Evolutionary conservation across 148 eudicot species (phyloP).

Genomic region (Chenopodium berlandieri): DNA sequence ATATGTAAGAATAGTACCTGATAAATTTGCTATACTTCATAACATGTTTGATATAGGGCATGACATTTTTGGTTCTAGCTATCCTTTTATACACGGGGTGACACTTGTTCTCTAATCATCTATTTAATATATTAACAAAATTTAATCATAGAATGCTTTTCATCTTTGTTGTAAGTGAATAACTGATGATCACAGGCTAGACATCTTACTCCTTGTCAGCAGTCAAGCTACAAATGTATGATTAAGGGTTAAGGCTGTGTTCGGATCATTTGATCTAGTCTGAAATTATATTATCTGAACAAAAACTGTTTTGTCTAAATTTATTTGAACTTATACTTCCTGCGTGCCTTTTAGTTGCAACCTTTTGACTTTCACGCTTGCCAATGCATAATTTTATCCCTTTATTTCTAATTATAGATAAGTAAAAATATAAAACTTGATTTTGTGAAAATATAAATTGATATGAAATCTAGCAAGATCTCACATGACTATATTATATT

Average conservation of each 20-base stretch:
- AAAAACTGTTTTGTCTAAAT: no score
- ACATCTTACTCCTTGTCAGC: neutral
- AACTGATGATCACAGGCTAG: neutral
- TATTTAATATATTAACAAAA: neutral
- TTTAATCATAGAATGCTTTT: neutral
- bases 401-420: no score
- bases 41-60: neutral
- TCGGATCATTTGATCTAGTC: neutral
- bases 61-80: neutral
- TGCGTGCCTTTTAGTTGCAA: no score
- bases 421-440: no score
- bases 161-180: neutral
- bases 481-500: no score
- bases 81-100: neutral
- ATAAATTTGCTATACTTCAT: neutral
- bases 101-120: neutral
- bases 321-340: no score
- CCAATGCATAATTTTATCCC: no score
- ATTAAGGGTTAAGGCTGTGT: slow-evolving; percentile 1
- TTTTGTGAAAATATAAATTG: no score
- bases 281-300: no score
- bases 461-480: no score
- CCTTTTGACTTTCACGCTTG: no score
- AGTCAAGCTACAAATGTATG: slow-evolving; percentile 1
- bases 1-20: neutral